These are phyloP conservation scores for Agrostemma githago DNA, from an alignment of 148 eudicot species.

Conservation along the genomic window DNA sequence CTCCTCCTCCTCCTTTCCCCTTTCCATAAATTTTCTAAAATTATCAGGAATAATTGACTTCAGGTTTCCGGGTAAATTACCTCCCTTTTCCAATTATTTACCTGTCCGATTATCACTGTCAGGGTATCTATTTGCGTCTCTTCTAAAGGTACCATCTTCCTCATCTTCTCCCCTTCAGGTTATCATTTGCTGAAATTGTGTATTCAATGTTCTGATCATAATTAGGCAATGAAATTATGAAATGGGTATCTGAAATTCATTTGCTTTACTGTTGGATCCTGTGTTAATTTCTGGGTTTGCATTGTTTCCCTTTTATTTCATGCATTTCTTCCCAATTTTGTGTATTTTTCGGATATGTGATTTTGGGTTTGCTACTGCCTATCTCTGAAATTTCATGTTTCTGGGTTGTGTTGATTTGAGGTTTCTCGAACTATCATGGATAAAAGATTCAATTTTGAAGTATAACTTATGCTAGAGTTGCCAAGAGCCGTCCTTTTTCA, in stretches of 20 bases:
- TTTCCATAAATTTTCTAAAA: conserved; percentile 1
- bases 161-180: neutral
- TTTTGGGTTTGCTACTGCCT: neutral
- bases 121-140: conserved; percentile 13
- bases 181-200: neutral
- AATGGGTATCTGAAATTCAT: conserved; percentile 17
- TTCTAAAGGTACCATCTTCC: conserved; percentile 19
- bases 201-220: conserved; percentile 9
- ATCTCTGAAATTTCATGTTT: neutral
- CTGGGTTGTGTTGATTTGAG: neutral
- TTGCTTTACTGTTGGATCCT: conserved; percentile 18
- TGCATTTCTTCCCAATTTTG: neutral
- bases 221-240: conserved; percentile 10
- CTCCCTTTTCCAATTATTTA: conserved; percentile 4
- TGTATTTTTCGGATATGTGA: neutral
- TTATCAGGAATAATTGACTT: conserved; percentile 19
- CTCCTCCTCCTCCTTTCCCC: conserved; percentile 5
- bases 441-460: conserved; percentile 8
- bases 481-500: neutral
- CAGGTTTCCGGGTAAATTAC: conserved; percentile 35
- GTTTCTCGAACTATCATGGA: neutral
- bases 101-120: neutral
- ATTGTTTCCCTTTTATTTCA: neutral
- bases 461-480: neutral
- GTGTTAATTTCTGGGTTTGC: neutral